Evolutionary conservation across 148 eudicot species (phyloP), one percentile per base, ranked within the genome.

Genomic region (Limonium bicolor): DNA sequence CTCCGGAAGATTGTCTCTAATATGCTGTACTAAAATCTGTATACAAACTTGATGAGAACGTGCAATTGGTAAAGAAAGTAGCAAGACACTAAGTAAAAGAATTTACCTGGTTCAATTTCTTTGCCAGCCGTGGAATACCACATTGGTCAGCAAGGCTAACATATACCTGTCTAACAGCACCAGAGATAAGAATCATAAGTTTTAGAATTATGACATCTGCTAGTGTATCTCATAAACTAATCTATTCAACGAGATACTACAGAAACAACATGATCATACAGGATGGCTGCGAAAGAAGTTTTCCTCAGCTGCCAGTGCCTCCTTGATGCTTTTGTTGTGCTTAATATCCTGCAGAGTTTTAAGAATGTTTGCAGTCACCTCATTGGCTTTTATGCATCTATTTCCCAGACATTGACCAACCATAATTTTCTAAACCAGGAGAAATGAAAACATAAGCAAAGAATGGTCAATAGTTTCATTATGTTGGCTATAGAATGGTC

Each of bases 241-340:
- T 30, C 33, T 33, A 33, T 13, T 4, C 21, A 16, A 32, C 27
- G 11, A 48, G 14, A 22, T 39, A 27, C 23, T n/a, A 25, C 29
- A 26, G 25, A 39, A n/a, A 39, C 20, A 8, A 26, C 20, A 27
- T 10, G 36, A 33, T 37, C 82, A 55, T 90, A 90, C 97, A 31
- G 95, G 95, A 48, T 76, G 95, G 60, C 80, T 77, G 20, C 76
- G 82, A 46, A 90, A 90, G 59, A 77, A 90, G 62, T 69, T 90
- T 68, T 90, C 97, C 68, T 90, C 97, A 21, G 86, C 95, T 34
- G 67, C 74, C 53, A 90, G 80, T 9, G 97, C 97, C 64, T 84
- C 95, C 56, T 77, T 90, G 33, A 90, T 84, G 60, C 77, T 77
- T 54, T 77, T 74, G 31, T 73, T 81, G 23, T 47, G 51, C 59